Percentiles rank a stretch among this genome's conserved stretches.
phyloP scores from a whole-genome alignment of 768 basidiomycete genomes.

The Lactarius vividus region DNA sequence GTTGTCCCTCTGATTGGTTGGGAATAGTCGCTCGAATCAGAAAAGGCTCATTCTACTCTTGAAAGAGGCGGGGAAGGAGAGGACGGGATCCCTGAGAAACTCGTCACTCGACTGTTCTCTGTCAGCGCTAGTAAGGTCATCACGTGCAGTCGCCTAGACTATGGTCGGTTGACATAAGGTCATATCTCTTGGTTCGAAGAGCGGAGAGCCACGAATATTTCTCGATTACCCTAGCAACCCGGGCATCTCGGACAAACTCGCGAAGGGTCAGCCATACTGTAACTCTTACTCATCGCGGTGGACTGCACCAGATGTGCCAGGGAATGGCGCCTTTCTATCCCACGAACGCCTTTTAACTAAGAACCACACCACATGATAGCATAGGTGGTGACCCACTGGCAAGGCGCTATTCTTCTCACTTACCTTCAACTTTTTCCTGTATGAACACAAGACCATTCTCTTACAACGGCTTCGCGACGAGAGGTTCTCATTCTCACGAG shows the following conservation, averaged over 20 bases:
- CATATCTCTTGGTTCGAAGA: neutral
- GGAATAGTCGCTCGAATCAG: neutral
- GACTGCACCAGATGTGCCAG: neutral
- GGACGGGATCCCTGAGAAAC: neutral
- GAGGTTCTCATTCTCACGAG: neutral
- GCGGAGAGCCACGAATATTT: neutral
- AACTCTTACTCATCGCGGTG: neutral
- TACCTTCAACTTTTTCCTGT: neutral
- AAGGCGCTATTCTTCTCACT: neutral
- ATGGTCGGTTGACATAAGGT: neutral
- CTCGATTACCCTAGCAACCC: neutral
- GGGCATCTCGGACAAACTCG: neutral
- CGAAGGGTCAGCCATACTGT: neutral
- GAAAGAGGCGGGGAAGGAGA: neutral
- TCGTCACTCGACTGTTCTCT: neutral
- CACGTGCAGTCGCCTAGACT: no score
- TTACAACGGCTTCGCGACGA: neutral
- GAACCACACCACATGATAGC: neutral
- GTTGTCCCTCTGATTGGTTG: slow-evolving; percentile 11
- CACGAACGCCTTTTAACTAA: neutral
- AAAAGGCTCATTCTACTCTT: neutral
- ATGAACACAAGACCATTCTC: neutral
- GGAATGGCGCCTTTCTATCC: neutral
- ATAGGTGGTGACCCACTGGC: neutral
- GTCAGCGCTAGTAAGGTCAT: neutral